Conservation (phyloP, 257 asterid species). For the Orobanche coerulescens region DNA sequence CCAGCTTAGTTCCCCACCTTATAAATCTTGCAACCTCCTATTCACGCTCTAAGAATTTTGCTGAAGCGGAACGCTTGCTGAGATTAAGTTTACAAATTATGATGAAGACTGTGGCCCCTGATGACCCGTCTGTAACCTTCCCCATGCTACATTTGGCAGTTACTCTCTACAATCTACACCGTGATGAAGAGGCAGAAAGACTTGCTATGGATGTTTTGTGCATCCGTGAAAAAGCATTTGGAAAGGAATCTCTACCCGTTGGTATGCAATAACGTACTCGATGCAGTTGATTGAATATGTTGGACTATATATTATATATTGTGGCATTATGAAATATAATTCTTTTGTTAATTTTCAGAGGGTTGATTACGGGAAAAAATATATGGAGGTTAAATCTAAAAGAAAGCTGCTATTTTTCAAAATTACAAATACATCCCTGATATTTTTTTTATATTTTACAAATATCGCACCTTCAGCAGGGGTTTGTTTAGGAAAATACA, state of each 20-base stretch:
- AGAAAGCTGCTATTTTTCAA: background rate
- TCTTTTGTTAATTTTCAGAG: background rate
- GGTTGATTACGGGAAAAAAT: background rate
- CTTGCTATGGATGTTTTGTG: conserved; percentile 57
- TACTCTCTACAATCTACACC: conserved; percentile 58
- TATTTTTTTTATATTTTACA: background rate
- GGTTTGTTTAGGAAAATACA: background rate
- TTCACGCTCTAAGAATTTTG: conserved; percentile 67
- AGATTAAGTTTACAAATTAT: conserved; percentile 62
- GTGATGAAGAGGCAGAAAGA: conserved; percentile 75
- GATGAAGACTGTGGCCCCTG: conserved; percentile 52
- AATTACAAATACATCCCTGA: background rate
- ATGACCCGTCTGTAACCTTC: conserved; percentile 72
- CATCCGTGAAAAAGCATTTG: conserved; percentile 74
- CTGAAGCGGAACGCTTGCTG: conserved; percentile 81
- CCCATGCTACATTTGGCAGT: conserved; percentile 85
- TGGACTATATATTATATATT: background rate
- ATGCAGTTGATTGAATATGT: background rate
- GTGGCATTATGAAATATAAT: background rate
- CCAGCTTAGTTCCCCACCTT: conserved; percentile 64
- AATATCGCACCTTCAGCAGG: background rate
- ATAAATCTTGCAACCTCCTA: conserved; percentile 88
- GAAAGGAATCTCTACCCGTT: conserved; percentile 75
- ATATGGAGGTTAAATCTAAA: background rate
- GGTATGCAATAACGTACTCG: conserved; percentile 41